Conservation (phyloP, 345 rosid species). For the Murraya paniculata region DNA sequence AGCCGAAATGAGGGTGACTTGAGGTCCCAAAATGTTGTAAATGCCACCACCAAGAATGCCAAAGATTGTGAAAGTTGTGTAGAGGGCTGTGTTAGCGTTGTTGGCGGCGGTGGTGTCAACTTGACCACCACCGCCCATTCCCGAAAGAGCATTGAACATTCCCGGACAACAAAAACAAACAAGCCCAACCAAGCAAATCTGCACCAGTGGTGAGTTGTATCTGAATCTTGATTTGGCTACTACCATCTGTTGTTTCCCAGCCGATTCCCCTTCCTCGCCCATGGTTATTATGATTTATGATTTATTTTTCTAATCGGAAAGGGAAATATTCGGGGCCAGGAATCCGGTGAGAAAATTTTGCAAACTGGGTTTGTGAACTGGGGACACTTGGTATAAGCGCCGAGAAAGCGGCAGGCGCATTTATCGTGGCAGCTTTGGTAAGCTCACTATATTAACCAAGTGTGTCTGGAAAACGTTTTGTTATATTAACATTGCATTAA, state of each 20-base stretch:
- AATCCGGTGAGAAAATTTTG: neutral
- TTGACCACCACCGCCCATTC: constrained; percentile 98
- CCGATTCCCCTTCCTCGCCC: constrained; percentile 25
- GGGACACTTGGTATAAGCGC: neutral
- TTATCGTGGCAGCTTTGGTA: neutral
- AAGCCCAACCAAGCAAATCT: constrained; percentile 66
- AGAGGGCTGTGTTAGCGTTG: constrained; percentile 76
- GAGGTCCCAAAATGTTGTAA: constrained; percentile 63
- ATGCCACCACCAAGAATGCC: constrained; percentile 58
- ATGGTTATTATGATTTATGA: neutral
- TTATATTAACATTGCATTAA: neutral
- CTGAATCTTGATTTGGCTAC: constrained; percentile 34
- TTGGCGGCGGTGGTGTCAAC: constrained; percentile 71
- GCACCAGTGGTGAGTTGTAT: constrained; percentile 75
- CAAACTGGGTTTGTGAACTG: neutral
- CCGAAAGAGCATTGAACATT: constrained; percentile 93
- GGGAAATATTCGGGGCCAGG: neutral
- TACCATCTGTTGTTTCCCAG: neutral
- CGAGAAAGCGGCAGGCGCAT: neutral
- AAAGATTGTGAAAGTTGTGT: constrained; percentile 53
- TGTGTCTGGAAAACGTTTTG: neutral
- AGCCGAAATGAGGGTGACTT: constrained; percentile 62
- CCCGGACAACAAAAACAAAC: constrained; percentile 98
- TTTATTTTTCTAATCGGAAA: neutral
- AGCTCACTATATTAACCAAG: neutral